Conservation (phyloP, 2,329 filamentous ascomycete genomes). For the Fusarium dlaminii region DNA sequence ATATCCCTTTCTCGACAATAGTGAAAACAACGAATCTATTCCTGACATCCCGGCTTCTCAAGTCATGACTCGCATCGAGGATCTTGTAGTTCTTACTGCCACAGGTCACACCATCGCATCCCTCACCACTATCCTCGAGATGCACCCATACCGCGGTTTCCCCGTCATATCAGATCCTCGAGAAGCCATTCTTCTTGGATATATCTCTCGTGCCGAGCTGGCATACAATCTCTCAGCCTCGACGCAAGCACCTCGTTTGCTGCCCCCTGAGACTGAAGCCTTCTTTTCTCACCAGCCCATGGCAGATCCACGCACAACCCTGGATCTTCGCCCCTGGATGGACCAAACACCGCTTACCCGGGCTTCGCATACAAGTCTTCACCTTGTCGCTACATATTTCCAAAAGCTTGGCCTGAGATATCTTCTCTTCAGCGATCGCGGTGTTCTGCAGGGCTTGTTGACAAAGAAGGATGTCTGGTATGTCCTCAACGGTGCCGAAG, state of each 20-base stretch:
- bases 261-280: conserved; percentile 77
- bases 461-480: conserved; percentile 99
- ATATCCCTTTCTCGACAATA: conserved; percentile 95
- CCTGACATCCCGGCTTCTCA: conserved; percentile 87
- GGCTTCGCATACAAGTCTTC: conserved; percentile 77
- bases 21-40: conserved; percentile 75
- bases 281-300: conserved; percentile 88
- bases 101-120: conserved; percentile 86
- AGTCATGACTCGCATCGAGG: conserved; percentile 92
- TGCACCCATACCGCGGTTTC: conserved; percentile 87
- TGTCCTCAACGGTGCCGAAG: conserved; percentile 81
- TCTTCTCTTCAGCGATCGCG: conserved; percentile 85
- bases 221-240: conserved; percentile 75
- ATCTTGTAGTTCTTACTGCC: conserved; percentile 87
- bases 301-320: conserved; percentile 77
- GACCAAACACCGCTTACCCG: conserved; percentile 97
- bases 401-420: conserved; percentile 93
- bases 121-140: conserved; percentile 74
- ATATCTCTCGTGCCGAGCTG: conserved; percentile 92
- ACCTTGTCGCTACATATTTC: conserved; percentile 92
- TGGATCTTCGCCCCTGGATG: conserved; percentile 97
- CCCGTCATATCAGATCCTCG: conserved; percentile 84
- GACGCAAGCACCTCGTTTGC: conserved; percentile 64
- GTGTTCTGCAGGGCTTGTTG: conserved; percentile 82
- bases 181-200: conserved; percentile 84